Evolutionary conservation across 75 land plant species (phyloP), one percentile per base, ranked within the genome.

Genomic region (Selaginella moellendorffii): DNA sequence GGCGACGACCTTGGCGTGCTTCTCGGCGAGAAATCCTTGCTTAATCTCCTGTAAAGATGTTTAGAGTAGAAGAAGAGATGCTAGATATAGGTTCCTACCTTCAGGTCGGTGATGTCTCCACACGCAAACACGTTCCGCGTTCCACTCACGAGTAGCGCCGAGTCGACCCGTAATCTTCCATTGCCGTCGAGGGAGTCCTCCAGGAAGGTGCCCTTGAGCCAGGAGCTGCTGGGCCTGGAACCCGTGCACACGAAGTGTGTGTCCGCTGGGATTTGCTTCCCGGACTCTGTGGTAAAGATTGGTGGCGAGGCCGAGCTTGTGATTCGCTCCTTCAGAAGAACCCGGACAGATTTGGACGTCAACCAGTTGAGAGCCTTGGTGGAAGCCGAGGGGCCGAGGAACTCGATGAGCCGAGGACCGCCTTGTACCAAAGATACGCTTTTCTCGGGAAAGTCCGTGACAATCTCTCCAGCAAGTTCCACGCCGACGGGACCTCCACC

Each of bases 401-500:
- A 87, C 52, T 87, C 88, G 1, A 90, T 30, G 30, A 90, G 63
- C 31, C 93, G 78, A 8, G 77, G 53, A 1, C 93, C 83, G 1
- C 69, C 65, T 42, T 87, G 93, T 24, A 84, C 83, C 31, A 90
- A 30, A 2, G 73, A 78, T 27, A 90, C 79, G 26, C 84, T 83
- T 79, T 90, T 90, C 14, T 72, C 69, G 2, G 96, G 96, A 60
- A 79, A 90, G 56, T 83, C 92, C n/a, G 68, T 70, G 14, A 65
- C 78, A 60, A 90, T 81, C 68, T 90, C 96, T n/a, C 77, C 96
- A 0, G 88, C 92, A 10, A 90, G 80, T 69, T 90, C 96, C 25
- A 86, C 85, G n/a, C 96, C 92, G 14, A 80, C 77, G 5, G 92
- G 92, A 0, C 96, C 96, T 23, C 96, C 96, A 64, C 96, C 96